phyloP scores from a whole-genome alignment of 441 rosid species.

The Adansonia gregorii region DNA sequence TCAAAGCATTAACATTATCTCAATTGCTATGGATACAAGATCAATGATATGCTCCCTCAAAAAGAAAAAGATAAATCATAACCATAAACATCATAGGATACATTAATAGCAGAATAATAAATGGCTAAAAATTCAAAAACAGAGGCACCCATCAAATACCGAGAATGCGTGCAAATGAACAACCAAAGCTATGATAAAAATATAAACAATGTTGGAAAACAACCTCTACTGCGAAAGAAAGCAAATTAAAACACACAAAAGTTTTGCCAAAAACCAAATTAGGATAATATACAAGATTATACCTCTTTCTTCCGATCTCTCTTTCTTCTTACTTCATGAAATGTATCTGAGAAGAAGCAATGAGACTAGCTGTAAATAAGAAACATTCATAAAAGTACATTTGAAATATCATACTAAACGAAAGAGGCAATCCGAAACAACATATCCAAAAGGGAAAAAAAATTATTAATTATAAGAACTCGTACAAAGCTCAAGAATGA shows the following conservation, averaged over 20 bases:
- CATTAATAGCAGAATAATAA: not conserved
- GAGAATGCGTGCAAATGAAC: not conserved
- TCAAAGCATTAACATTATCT: not conserved
- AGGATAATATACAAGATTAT: conserved; percentile 21
- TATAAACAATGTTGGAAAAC: not conserved
- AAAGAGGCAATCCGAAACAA: not conserved
- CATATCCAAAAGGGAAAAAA: not conserved
- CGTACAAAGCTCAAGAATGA: not conserved
- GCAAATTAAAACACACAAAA: not conserved
- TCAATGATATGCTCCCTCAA: not conserved
- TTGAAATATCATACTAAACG: conserved; percentile 1
- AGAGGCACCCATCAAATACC: not conserved
- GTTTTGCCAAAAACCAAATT: not conserved
- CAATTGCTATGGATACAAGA: not conserved
- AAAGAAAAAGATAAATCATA: not conserved
- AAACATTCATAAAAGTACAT: conserved; percentile 3
- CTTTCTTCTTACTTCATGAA: conserved; percentile 80
- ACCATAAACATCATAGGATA: not conserved
- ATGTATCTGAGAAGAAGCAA: conserved; percentile 64
- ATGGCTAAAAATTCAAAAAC: not conserved
- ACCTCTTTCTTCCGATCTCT: conserved; percentile 92
- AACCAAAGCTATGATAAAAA: not conserved
- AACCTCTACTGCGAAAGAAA: conserved; percentile 2
- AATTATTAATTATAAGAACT: not conserved
- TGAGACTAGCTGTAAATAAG: conserved; percentile 24